Percentiles rank a stretch among this genome's conserved stretches.
These are phyloP conservation scores for Trichosporon sp. DNA, from an alignment of 1,284 basidiomycete genomes.

Conservation along the genomic window DNA sequence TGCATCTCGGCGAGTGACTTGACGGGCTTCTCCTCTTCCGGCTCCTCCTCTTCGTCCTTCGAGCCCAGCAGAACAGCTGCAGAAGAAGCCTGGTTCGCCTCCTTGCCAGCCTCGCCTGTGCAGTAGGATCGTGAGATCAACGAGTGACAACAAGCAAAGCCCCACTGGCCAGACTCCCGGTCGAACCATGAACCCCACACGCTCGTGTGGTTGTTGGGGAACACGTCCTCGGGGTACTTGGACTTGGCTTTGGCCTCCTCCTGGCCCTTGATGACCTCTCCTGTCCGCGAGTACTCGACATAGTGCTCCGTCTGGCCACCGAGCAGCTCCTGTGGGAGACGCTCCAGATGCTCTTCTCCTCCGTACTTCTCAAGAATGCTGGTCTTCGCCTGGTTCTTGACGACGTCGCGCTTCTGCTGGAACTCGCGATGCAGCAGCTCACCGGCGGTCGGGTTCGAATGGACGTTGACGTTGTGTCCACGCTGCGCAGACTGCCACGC, in stretches of 20 bases:
- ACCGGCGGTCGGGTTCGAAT: conserved; percentile 94
- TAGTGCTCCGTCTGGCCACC: conserved; percentile 96
- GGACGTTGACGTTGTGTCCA: conserved; percentile 91
- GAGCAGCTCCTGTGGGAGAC: conserved; percentile 72
- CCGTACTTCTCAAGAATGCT: conserved; percentile 88
- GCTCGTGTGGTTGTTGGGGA: conserved; percentile 83
- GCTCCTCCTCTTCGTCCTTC: conserved; percentile 29
- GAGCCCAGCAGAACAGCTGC: conserved; percentile 62
- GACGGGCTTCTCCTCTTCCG: conserved; percentile 18
- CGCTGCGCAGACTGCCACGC: conserved; percentile 93
- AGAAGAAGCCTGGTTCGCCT: conserved; percentile 66
- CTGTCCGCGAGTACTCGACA: conserved; percentile 91
- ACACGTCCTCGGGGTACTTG: conserved; percentile 95
- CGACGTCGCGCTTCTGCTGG: conserved; percentile 82
- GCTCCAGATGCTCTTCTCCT: conserved; percentile 85
- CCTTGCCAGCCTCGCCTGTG: conserved; percentile 80
- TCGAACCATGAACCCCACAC: conserved; percentile 98
- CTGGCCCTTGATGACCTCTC: conserved; percentile 85
- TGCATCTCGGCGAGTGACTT: conserved; percentile 48
- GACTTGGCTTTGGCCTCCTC: conserved; percentile 78
- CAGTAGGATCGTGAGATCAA: conserved; percentile 83
- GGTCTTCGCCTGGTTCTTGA: conserved; percentile 79
- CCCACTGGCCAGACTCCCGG: conserved; percentile 68
- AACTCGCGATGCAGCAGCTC: conserved; percentile 87
- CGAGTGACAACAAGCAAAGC: conserved; percentile 92